Evolutionary conservation across 1,139 yeast genomes (phyloP), one percentile per base, ranked within the genome.

Genomic region (Hyphopichia buzzinii): DNA sequence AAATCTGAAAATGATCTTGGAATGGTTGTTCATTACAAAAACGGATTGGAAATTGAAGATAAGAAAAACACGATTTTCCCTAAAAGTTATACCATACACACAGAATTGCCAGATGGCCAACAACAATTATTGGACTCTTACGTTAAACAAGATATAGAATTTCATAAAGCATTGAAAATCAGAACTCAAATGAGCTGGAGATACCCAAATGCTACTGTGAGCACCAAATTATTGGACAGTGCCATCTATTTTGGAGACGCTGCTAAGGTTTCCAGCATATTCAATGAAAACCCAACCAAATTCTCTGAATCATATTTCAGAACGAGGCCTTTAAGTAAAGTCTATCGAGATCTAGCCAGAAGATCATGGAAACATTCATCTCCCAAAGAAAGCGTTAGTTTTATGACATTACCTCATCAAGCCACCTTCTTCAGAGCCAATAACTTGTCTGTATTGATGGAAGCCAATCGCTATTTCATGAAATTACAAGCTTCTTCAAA

Each of bases 111-210:
- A 58, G 67, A 72, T 17, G 73, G 75, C 12, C 72, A 74, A 27
- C 67, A 71, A 27, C 71, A 70, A 36, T 64, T 90, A 31, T 68
- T 90, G 46, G 97, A 92, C 55, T 61, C 77, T 17, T 87, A 84
- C 55, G 72, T 84, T 1, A 74, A 75, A 35, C 79, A 75, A 36
- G 81, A 80, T 37, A 84, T 86, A 17, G 79, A 77, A 16, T 73
- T 77, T 45, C 79, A 80, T 42, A 87, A 88, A 59, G 76, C 81
- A 35, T 65, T 92, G 39, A 79, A 81, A 43, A 64, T 92, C 36
- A 77, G 97, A 61, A 83, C 94, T 34, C 94, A 90, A 47, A 73
- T 94, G 81, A 69, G 86, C 32, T 90, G 97, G 97, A 77, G 85
- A 54, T 82, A 81, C 55, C 95, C 97, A 26, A 77, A 79, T 45